These are phyloP conservation scores for Auricularia cornea DNA, from an alignment of 768 basidiomycete species.

Conservation along the genomic window DNA sequence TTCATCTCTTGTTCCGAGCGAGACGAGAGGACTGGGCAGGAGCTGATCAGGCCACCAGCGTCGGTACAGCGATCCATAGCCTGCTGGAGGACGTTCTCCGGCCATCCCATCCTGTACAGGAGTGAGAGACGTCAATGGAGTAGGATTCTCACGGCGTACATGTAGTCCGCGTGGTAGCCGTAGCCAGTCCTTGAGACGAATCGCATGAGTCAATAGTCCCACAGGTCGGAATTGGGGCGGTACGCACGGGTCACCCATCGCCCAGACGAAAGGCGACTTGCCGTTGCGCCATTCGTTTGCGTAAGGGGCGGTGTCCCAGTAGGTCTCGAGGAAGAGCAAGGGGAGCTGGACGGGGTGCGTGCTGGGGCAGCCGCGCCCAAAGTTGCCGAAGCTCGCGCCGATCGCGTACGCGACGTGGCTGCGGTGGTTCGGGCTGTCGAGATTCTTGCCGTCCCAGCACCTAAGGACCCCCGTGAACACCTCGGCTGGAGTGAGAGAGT, in stretches of 20 bases:
- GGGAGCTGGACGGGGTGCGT: constrained; percentile 9
- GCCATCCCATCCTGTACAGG: constrained; percentile 7
- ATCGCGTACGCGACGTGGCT: constrained; percentile 6
- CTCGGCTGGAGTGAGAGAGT: constrained; percentile 13
- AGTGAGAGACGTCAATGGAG: neutral
- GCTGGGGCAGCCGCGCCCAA: constrained; percentile 9
- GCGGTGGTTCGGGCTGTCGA: constrained; percentile 10
- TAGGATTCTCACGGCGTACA: neutral
- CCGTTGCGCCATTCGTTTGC: constrained; percentile 8
- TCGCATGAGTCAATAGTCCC: neutral
- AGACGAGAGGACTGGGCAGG: constrained; percentile 3
- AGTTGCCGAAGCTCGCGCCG: constrained; percentile 9
- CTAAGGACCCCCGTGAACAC: neutral
- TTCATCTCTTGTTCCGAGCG: constrained; percentile 9
- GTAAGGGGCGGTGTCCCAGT: constrained; percentile 8
- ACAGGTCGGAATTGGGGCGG: neutral
- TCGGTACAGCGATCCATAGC: constrained; percentile 8
- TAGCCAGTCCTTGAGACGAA: constrained; percentile 5
- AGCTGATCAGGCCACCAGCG: constrained; percentile 1
- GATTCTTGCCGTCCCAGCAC: constrained; percentile 10
- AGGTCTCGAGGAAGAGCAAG: constrained; percentile 8
- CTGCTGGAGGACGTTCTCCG: neutral
- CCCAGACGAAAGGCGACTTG: constrained; percentile 9
- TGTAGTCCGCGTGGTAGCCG: constrained; percentile 8
- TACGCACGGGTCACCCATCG: constrained; percentile 9